Evolutionary conservation across 495 filamentous ascomycete species (phyloP), one percentile per base, ranked within the genome.

Genomic region (Friedmanniomyces simplex): DNA sequence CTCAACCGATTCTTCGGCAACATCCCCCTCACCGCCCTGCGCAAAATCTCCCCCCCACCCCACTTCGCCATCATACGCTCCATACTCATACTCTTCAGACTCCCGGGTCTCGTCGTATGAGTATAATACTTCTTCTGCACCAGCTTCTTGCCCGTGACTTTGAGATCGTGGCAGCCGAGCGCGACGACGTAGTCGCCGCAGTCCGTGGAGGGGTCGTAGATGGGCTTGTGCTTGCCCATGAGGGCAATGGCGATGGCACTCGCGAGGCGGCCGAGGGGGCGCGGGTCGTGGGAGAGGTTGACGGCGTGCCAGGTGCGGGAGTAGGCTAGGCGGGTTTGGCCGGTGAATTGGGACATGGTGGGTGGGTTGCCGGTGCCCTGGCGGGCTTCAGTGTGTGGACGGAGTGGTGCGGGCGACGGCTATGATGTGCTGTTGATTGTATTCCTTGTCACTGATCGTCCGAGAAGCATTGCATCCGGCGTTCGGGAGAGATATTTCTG

Each of bases 191-290:
- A 98, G 82, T 98, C 93, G 57, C 93, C 93, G 79, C 94, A 97
- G 78, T 98, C 93, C 54, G 93, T 95, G 58, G 85, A 81, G 20
- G 68, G 94, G 71, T 97, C 88, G 74, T 83, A 98, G 74, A 95
- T 97, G 14, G 93, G 93, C 73, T 99, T 99, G 79, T 97, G 85
- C 78, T 99, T 99, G 72, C 93, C 93, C 93, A 97, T 97, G 24
- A 99, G 83, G 57, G 86, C 77, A 59, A 86, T 78, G 63, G 93
- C 91, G 71, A 99, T 97, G 55, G 84, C 84, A 47, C 87, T 88
- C 52, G 93, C 93, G 30, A 99, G 78, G 16, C 93, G 90, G 54
- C 93, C 93, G 26, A 97, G 85, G 20, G 87, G 77, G 5, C 68
- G 68, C 24, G 66, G 55, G 74, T 77, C 55, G 69, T 71, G 57